Percentiles rank a stretch among this genome's conserved stretches.
Conservation (phyloP, 1,284 basidiomycete genomes). For the Tilletia indica region DNA sequence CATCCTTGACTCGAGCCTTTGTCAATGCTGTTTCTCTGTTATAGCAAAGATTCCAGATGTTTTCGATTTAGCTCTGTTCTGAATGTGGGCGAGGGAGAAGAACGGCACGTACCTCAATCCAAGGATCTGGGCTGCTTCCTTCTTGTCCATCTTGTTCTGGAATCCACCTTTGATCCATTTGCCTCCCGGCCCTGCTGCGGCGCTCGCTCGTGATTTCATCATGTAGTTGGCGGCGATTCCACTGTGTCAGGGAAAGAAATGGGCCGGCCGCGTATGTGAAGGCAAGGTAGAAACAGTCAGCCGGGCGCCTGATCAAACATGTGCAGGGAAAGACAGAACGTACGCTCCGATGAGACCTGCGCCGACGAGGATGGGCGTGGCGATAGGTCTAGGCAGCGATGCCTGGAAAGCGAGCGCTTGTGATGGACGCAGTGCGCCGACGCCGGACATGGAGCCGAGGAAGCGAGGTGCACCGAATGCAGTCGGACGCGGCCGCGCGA, state of each 20-base stretch:
- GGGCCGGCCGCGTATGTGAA: too few relatives aligned
- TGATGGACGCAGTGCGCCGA: neutral
- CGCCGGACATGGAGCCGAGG: neutral
- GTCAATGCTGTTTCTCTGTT: conserved; percentile 50
- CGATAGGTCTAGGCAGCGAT: conserved; percentile 24
- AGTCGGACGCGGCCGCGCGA: neutral
- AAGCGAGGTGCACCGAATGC: too few relatives aligned
- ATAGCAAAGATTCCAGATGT: too few relatives aligned
- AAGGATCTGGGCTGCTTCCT: conserved; percentile 84
- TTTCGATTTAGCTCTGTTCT: too few relatives aligned
- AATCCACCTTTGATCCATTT: conserved; percentile 93
- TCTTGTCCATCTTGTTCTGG: conserved; percentile 90
- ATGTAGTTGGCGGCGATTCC: conserved; percentile 45
- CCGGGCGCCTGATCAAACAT: too few relatives aligned
- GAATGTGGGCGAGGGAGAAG: neutral
- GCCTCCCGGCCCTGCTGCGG: conserved; percentile 63
- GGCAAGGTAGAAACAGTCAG: too few relatives aligned
- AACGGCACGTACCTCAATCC: conserved; percentile 63
- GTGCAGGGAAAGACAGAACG: conserved; percentile 6
- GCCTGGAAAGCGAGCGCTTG: conserved; percentile 11
- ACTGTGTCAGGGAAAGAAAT: conserved; percentile 17
- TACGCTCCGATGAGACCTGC: conserved; percentile 42
- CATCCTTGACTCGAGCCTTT: conserved; percentile 53
- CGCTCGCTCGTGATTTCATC: conserved; percentile 28
- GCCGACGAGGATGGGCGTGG: conserved; percentile 45